Base-by-base conservation (phyloP, 305 asterid species). In the Fraxinus albicans region DNA sequence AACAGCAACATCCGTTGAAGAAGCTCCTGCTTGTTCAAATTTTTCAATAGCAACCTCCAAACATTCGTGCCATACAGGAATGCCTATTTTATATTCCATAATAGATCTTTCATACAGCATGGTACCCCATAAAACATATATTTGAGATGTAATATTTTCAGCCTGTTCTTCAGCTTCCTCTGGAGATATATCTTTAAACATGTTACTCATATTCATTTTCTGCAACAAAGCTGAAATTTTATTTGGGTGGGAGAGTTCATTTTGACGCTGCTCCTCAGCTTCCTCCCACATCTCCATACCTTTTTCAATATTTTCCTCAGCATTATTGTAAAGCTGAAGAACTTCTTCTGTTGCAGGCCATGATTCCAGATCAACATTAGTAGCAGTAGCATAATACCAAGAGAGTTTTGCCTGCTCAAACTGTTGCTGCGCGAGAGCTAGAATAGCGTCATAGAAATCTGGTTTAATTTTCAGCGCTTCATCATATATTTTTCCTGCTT, bases 221-320 rank as follows among this genome's bases (percentile, higher is more conserved):
- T 87, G 90, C 88, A 88, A 63, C 53, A 84, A 67, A 79, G 34
- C 78, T 65, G 87, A 87, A 1, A 58, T 78, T 88, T 88, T 90
- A 79, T 83, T 90, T 25, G 83, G 83, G 80, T 55, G 84, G 27
- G 85, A 88, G 27, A 88, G 83, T 83, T 89, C 89, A 4, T 70
- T 84, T 69, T 86, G 76, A 55, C 90, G 89, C 34, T 83, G 84
- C 74, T 88, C 89, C 86, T 91, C 97, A 7, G 89, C 84, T 33
- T 91, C 93, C 88, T 92, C 97, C 98, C 97, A 94, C 91, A 94
- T 89, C 86, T 87, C 95, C 92, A 93, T 86, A 67, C 98, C 99
- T 80, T 86, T 91, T 85, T 95, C 99, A 93, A 94, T 88, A 84
- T 90, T 91, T 65, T 92, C 97, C 90, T 94, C 99, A 6, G 99